phyloP scores from a whole-genome alignment of 768 basidiomycete genomes.

The Lactarius quietus region DNA sequence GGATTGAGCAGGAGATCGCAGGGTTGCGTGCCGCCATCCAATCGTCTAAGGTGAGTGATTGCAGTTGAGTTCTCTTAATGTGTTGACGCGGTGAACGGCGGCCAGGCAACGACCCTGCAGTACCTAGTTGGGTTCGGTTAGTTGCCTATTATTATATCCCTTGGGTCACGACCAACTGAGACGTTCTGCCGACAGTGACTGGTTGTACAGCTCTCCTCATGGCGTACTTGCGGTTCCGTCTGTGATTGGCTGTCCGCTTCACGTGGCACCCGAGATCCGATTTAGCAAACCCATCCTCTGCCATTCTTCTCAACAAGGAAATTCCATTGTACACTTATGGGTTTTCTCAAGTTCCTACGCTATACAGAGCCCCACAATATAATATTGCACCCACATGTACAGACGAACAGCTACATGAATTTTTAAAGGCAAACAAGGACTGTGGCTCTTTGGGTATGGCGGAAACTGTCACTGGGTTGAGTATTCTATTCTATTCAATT shows the following conservation, averaged over 20 bases:
- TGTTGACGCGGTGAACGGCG: neutral
- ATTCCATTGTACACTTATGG: conserved; percentile 6
- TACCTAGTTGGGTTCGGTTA: conserved; percentile 84
- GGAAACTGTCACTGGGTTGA: neutral
- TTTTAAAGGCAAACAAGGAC: conserved; percentile 3
- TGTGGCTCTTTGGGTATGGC: neutral
- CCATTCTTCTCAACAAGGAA: neutral
- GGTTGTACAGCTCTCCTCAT: conserved; percentile 83
- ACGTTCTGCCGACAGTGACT: conserved; percentile 53
- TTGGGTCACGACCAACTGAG: conserved; percentile 9
- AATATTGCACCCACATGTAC: neutral
- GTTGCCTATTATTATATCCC: conserved; percentile 29
- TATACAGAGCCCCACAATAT: neutral
- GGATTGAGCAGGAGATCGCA: conserved; percentile 96
- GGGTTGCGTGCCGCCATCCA: conserved; percentile 79
- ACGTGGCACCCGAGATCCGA: neutral
- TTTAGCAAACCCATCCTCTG: neutral
- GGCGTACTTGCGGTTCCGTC: conserved; percentile 77
- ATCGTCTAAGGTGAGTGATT: conserved; percentile 66
- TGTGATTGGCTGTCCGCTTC: conserved; percentile 28
- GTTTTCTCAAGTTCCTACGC: neutral
- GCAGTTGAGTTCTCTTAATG: neutral
- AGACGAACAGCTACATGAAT: neutral
- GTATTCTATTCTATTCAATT: neutral
- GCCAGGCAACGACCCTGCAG: conserved; percentile 77